Evolutionary conservation across 192 early-diverging fungal genomes (phyloP), one percentile per base, ranked within the genome.

Genomic region (Entrophospora sp.): DNA sequence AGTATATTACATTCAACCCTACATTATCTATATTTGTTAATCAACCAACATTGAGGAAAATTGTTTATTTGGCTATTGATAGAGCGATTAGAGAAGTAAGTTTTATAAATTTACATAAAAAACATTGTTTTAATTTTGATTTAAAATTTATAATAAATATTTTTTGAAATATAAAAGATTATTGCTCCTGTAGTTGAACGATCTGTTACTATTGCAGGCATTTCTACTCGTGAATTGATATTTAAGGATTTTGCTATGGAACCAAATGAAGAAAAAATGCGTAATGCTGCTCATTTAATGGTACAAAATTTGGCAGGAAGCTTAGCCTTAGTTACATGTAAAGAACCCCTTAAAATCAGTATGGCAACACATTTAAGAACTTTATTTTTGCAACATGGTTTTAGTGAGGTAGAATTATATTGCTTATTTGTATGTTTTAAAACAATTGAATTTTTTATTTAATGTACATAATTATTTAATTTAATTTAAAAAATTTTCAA

Each of bases 241-340:
- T 71, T 89, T 43, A 99, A 99, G 75, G 97, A 99, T 70, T 97
- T 97, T 80, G 91, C 90, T 0, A 82, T 90, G 68, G 97, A 99
- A 71, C 84, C 90, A 5, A 91, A 95, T 70, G 97, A 97, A 70
- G 89, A 90, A 45, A 88, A 91, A 67, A 88, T 99, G 87, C 82
- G 92, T 49, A 89, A 92, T 46, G 88, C 97, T 1, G 94, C 94
- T 7, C 93, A 96, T 69, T 73, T 90, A 27, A 99, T 99, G 95
- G 93, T 89, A 9, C 94, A 96, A 66, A 92, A 87, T 24, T 72
- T 99, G 9, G 93, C 95, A 5, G 89, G 89, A 5, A 80, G 79
- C 56, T 77, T 97, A 27, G 93, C 93, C 2, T 84, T 95, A 40
- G 94, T 94, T 18, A 91, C 92, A 14, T 96, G 92, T 67, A 88